Evolutionary conservation across 1,139 yeast genomes (phyloP).

Genomic region (Yamadazyma triangularis): DNA sequence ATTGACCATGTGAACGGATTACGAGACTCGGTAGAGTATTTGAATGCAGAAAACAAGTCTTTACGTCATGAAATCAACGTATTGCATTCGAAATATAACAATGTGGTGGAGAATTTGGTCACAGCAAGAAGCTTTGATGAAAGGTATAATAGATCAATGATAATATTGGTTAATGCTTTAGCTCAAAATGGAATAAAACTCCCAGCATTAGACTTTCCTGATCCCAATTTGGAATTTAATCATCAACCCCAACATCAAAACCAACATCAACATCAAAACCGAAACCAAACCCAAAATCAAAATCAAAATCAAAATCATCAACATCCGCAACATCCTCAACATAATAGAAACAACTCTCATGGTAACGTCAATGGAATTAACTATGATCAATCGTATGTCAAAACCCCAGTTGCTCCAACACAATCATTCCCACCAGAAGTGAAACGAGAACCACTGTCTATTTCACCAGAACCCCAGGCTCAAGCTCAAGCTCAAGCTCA

Average conservation of each 20-base stretch:
- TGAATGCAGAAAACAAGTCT: slow-evolving; percentile 38
- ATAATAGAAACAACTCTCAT: too few species aligned
- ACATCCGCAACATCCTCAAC: neutral
- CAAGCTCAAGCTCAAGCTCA: neutral
- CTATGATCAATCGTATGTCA: too few species aligned
- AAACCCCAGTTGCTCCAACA: too few species aligned
- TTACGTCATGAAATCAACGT: slow-evolving; percentile 41
- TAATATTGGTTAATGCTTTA: slow-evolving; percentile 44
- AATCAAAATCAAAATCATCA: slow-evolving; percentile 1
- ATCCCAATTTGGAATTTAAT: slow-evolving; percentile 17
- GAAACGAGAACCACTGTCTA: too few species aligned
- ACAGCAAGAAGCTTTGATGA: slow-evolving; percentile 55
- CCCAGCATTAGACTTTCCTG: slow-evolving; percentile 60
- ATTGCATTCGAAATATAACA: slow-evolving; percentile 55
- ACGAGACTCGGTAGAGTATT: slow-evolving; percentile 40
- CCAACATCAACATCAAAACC: slow-evolving; percentile 4
- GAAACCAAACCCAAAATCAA: slow-evolving; percentile 3
- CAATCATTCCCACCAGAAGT: neutral
- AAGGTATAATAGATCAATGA: slow-evolving; percentile 49
- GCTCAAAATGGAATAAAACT: slow-evolving; percentile 58
- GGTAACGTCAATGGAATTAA: too few species aligned
- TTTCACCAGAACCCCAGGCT: neutral
- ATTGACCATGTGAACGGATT: slow-evolving; percentile 15
- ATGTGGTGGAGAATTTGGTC: slow-evolving; percentile 58
- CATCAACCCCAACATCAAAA: slow-evolving; percentile 8